phyloP scores from a whole-genome alignment of 176 grass and related monocot species.

The Hsuehochloa calcarea region DNA sequence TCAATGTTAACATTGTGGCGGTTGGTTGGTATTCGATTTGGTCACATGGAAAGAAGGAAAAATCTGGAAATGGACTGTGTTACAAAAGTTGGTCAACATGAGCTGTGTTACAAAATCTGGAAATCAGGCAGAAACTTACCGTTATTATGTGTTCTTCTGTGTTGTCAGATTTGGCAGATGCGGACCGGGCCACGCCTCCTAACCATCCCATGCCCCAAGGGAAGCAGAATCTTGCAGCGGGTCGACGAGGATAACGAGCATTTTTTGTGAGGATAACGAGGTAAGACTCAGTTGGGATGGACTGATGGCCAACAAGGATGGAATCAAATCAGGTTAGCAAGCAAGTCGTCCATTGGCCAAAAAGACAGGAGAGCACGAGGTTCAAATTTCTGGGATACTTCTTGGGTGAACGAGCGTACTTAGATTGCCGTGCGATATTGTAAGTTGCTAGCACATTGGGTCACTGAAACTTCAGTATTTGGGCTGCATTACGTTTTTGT shows the following conservation, averaged over 20 bases:
- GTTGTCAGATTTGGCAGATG: conserved; percentile 90
- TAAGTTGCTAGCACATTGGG: too few species aligned
- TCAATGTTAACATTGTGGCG: not conserved
- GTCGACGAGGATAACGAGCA: not conserved
- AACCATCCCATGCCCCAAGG: conserved; percentile 84
- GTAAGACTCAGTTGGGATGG: not conserved
- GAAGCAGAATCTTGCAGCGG: conserved; percentile 75
- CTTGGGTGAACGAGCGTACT: not conserved
- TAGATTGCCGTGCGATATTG: not conserved
- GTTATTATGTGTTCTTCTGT: not conserved
- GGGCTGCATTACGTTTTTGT: too few species aligned
- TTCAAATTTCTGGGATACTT: too few species aligned
- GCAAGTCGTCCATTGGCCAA: too few species aligned
- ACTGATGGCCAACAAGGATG: not conserved
- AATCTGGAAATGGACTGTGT: not conserved
- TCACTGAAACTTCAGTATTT: too few species aligned
- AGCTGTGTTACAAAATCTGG: not conserved
- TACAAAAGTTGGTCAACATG: not conserved
- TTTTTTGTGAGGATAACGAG: too few species aligned
- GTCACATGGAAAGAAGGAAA: not conserved
- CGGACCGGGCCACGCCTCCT: conserved; percentile 75
- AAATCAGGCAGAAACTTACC: not conserved
- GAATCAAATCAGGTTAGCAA: not conserved
- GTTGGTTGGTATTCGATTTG: not conserved
- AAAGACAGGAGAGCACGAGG: too few species aligned